phyloP scores from a whole-genome alignment of 805 yeast species.

The Ogataea neopini region DNA sequence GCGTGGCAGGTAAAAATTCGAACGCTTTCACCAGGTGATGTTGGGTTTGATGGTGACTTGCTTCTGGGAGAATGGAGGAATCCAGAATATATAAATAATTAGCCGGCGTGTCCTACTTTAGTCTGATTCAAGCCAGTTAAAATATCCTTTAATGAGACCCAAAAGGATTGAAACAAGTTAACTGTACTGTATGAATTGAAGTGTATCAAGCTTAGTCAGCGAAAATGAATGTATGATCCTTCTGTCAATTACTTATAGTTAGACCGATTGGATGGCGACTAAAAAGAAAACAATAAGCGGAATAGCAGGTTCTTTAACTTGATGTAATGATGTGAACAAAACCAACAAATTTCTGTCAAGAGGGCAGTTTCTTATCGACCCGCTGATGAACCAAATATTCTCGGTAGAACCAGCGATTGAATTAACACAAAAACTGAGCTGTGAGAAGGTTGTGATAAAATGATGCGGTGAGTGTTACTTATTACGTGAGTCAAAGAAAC shows the following conservation, averaged over 20 bases:
- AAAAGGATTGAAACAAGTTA: neutral
- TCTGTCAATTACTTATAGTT: neutral
- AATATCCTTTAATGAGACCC: neutral
- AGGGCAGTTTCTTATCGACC: neutral
- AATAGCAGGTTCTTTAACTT: neutral
- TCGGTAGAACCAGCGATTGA: neutral
- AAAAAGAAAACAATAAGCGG: neutral
- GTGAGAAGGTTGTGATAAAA: neutral
- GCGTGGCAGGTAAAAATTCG: neutral
- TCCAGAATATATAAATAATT: neutral
- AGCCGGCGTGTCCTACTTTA: slow-evolving; percentile 1
- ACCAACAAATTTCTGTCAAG: neutral
- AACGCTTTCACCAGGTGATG: neutral
- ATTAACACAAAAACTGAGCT: neutral
- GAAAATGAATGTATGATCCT: neutral
- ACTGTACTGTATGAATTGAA: neutral
- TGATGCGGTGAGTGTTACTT: neutral
- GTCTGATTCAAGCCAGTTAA: neutral
- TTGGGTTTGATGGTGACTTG: no score
- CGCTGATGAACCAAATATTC: neutral
- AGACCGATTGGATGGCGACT: neutral
- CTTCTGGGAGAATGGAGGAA: no score
- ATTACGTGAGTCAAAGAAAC: slow-evolving; percentile 1
- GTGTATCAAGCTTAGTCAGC: neutral
- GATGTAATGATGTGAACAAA: neutral